A percentile compares a stretch with the other conserved stretches of the same genome.
Conservation (phyloP, 495 filamentous ascomycete species). For the Aspergillus sparsus region DNA sequence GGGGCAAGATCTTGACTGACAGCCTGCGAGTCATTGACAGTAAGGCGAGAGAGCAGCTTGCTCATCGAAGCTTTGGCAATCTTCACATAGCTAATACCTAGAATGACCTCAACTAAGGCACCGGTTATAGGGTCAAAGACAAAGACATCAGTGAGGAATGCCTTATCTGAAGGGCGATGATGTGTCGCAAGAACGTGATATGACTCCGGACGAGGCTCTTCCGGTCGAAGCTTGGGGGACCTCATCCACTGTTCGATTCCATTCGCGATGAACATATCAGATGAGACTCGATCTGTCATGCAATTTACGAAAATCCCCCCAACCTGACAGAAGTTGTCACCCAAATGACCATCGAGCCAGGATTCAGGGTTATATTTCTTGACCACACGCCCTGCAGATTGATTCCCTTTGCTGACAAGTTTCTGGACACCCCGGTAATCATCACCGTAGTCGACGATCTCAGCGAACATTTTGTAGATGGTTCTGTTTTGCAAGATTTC, state of each 20-base stretch:
- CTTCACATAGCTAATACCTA: slow-evolving; percentile 41
- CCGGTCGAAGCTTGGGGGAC: not conserved
- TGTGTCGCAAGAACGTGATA: slow-evolving; percentile 20
- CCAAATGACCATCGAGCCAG: not conserved
- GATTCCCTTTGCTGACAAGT: not conserved
- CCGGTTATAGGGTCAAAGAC: slow-evolving; percentile 24
- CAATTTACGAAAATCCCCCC: not conserved
- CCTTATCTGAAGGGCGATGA: slow-evolving; percentile 11
- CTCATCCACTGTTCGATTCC: not conserved
- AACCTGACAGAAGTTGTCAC: not conserved
- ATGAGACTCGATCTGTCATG: not conserved
- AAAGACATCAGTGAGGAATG: slow-evolving; percentile 26
- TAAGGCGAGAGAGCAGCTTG: not conserved
- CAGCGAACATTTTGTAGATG: not conserved
- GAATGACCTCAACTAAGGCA: slow-evolving; percentile 36
- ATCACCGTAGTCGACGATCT: not conserved
- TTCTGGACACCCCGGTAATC: not conserved
- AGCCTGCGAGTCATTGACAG: not conserved
- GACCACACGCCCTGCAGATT: not conserved
- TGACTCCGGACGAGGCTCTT: not conserved
- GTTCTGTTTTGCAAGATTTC: not conserved
- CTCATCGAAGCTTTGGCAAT: not conserved
- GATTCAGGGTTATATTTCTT: not conserved
- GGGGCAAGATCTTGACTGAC: not conserved
- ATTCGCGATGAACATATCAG: not conserved